These are phyloP conservation scores for Quillaja saponaria DNA, from an alignment of 306 rosid genomes.

Conservation along the genomic window DNA sequence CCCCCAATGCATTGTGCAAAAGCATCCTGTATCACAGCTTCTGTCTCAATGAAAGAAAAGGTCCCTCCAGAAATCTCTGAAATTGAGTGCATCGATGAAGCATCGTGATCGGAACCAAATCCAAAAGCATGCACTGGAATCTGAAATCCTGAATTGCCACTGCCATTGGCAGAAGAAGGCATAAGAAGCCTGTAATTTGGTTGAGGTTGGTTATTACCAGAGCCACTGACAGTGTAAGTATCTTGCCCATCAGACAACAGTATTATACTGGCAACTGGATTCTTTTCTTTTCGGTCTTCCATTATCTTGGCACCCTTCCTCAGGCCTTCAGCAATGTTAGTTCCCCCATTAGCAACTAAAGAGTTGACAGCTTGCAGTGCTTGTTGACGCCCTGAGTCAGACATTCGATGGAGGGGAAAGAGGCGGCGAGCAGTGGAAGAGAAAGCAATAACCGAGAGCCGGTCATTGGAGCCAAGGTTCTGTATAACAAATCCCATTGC, in stretches of 20 bases:
- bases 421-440: conserved; percentile 98
- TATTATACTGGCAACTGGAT: conserved; percentile 82
- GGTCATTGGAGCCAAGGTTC: conserved; percentile 83
- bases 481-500: conserved; percentile 99
- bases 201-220: conserved; percentile 60
- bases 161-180: conserved; percentile 64
- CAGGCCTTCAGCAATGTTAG: conserved; percentile 93
- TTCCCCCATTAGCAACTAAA: conserved; percentile 97
- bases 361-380: conserved; percentile 96
- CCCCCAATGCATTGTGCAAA: conserved; percentile 99
- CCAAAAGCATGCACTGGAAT: conserved; percentile 96
- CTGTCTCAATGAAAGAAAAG: conserved; percentile 94
- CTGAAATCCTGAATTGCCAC: conserved; percentile 69
- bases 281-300: conserved; percentile 89
- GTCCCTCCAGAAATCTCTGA: conserved; percentile 97
- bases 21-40: conserved; percentile 90
- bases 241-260: conserved; percentile 95
- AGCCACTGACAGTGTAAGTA: conserved; percentile 70
- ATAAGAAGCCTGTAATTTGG: conserved; percentile 82
- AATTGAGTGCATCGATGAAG: conserved; percentile 90
- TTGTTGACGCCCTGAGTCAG: conserved; percentile 79
- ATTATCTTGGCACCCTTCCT: conserved; percentile 89
- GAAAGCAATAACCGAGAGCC: conserved; percentile 93
- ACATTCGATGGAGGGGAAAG: conserved; percentile 78
- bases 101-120: conserved; percentile 93